Evolutionary conservation across 805 yeast species (phyloP).

Genomic region (Kuraishia capsulata): DNA sequence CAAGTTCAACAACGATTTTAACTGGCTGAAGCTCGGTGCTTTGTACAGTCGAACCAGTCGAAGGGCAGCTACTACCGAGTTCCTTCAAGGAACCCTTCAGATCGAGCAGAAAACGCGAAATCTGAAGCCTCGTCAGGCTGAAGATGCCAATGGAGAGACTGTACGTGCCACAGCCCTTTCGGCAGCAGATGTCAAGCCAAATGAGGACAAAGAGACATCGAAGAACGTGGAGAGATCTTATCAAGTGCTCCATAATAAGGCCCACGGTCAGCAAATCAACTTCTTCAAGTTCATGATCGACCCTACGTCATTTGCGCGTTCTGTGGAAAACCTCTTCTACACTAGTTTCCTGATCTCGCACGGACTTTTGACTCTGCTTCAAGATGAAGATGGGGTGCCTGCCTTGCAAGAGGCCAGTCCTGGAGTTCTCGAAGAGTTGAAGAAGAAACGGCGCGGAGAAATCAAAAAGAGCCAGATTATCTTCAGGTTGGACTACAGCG

Average conservation of each 20-base stretch:
- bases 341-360: slow-evolving; percentile 75
- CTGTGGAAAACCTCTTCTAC: slow-evolving; percentile 79
- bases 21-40: slow-evolving; percentile 56
- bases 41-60: slow-evolving; percentile 35
- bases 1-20: slow-evolving; percentile 24
- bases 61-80: slow-evolving; percentile 44
- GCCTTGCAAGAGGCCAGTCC: slow-evolving; percentile 17
- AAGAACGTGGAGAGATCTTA: slow-evolving; percentile 51
- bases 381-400: slow-evolving; percentile 33
- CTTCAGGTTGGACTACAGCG: slow-evolving; percentile 55
- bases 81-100: slow-evolving; percentile 63
- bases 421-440: slow-evolving; percentile 12
- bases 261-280: slow-evolving; percentile 32
- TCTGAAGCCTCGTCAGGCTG: slow-evolving; percentile 27
- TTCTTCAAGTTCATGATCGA: slow-evolving; percentile 63
- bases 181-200: slow-evolving; percentile 38
- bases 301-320: slow-evolving; percentile 67
- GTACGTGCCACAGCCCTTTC: slow-evolving; percentile 49
- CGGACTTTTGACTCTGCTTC: slow-evolving; percentile 49
- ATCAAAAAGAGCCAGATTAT: slow-evolving; percentile 50
- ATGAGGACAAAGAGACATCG: slow-evolving; percentile 51
- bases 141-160: slow-evolving; percentile 27
- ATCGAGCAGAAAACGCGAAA: slow-evolving; percentile 42
- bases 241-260: slow-evolving; percentile 24
- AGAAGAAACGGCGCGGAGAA: slow-evolving; percentile 11